A percentile compares a stretch with the other conserved stretches of the same genome.
Evolutionary conservation across 176 grass and related monocot species (phyloP).

Genomic region (Oryza glaberrima): DNA sequence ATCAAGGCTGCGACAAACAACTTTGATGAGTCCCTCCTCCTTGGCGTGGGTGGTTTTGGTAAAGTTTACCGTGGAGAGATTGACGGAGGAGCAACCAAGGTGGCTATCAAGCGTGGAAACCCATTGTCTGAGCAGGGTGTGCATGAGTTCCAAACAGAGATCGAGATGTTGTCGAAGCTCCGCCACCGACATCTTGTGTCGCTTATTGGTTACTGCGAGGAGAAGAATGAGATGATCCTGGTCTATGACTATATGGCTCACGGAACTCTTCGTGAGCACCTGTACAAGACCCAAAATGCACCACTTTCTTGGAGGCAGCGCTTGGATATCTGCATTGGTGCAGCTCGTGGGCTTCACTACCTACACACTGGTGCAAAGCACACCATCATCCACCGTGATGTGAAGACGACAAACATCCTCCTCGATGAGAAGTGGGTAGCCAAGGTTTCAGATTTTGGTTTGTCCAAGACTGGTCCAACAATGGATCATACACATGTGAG

Average conservation of each 20-base stretch:
- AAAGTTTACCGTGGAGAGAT: constrained; percentile 85
- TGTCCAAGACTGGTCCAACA: constrained; percentile 91
- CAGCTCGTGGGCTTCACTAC: constrained; percentile 93
- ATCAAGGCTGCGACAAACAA: constrained; percentile 85
- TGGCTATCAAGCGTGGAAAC: constrained; percentile 91
- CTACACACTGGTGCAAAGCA: constrained; percentile 96
- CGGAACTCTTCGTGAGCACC: constrained; percentile 89
- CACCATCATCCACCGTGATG: constrained; percentile 96
- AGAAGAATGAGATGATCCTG: constrained; percentile 91
- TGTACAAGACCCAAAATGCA: constrained; percentile 94
- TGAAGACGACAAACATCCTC: constrained; percentile 97
- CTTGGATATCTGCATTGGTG: constrained; percentile 89
- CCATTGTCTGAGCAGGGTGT: constrained; percentile 91
- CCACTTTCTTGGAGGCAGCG: constrained; percentile 91
- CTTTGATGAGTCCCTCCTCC: constrained; percentile 81
- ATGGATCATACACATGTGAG: constrained; percentile 97
- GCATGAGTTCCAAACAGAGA: constrained; percentile 93
- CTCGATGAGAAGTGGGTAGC: constrained; percentile 94
- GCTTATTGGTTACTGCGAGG: constrained; percentile 87
- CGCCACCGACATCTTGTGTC: constrained; percentile 91
- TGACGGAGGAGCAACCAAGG: constrained; percentile 75
- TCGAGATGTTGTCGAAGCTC: constrained; percentile 93
- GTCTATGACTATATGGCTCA: constrained; percentile 95
- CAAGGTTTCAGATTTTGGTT: constrained; percentile 97
- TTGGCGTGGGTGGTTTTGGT: constrained; percentile 91